phyloP scores from a whole-genome alignment of 305 asterid species.

The Fraxinus floribunda region DNA sequence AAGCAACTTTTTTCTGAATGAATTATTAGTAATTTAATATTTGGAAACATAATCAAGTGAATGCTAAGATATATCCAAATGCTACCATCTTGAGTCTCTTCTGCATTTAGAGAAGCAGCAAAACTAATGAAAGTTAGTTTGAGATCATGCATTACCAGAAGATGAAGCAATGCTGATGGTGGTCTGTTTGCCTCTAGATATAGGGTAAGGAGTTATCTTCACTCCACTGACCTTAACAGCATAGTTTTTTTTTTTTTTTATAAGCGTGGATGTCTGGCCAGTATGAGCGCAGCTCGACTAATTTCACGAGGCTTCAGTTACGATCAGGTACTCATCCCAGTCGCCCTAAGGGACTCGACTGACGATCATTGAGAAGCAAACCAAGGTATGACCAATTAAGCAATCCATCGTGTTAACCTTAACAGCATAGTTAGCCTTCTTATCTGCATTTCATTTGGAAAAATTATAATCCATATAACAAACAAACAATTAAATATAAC shows the following conservation, averaged over 20 bases:
- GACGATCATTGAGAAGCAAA: no score
- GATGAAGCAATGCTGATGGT: conserved; percentile 61
- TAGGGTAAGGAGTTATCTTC: conserved; percentile 73
- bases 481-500: not conserved
- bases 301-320: no score
- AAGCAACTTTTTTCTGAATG: not conserved
- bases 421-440: conserved; percentile 50
- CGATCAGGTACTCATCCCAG: no score
- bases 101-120: no score
- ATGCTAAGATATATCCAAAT: no score
- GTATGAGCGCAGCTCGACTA: no score
- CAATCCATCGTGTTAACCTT: conserved; percentile 2
- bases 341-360: no score
- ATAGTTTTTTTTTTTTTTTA: conserved; percentile 17
- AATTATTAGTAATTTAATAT: not conserved
- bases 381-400: no score
- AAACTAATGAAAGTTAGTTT: no score
- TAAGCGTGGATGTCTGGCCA: no score
- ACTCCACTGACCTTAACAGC: conserved; percentile 52
- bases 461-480: not conserved
- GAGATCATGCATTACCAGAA: conserved; percentile 43
- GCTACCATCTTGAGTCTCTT: no score
- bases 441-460: conserved; percentile 41
- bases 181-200: conserved; percentile 46
- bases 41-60: not conserved